Percentiles rank a stretch among this genome's conserved stretches.
Evolutionary conservation across 2,329 filamentous ascomycete genomes (phyloP).

Genomic region (Achaetomium macrosporum): DNA sequence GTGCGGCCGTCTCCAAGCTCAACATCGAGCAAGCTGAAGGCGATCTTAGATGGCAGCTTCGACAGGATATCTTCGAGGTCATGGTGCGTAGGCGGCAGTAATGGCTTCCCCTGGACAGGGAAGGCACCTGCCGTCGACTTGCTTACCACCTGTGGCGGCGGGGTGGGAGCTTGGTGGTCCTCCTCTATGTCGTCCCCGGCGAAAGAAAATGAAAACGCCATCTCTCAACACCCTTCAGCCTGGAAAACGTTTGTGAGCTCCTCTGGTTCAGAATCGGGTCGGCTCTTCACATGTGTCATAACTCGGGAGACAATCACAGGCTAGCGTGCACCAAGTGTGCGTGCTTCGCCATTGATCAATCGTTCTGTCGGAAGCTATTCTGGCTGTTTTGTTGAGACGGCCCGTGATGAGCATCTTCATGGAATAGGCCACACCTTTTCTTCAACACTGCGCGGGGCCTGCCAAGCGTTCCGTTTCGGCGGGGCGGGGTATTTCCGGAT

Average conservation of each 20-base stretch:
- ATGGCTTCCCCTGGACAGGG: conserved; percentile 55
- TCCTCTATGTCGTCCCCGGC: conserved; percentile 60
- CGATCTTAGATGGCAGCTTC: conserved; percentile 65
- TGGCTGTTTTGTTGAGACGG: no score
- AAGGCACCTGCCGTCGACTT: conserved; percentile 44
- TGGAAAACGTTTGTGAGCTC: not conserved
- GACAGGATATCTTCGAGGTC: conserved; percentile 46
- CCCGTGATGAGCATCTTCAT: no score
- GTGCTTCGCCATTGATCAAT: no score
- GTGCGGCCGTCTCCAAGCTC: conserved; percentile 50
- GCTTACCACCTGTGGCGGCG: conserved; percentile 21
- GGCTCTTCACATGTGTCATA: not conserved
- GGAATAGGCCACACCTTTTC: no score
- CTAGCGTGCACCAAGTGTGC: no score
- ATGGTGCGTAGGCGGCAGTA: conserved; percentile 51
- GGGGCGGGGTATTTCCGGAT: no score
- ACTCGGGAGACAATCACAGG: no score
- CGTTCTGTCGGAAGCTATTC: no score
- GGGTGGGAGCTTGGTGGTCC: conserved; percentile 32
- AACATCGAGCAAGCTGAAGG: conserved; percentile 58
- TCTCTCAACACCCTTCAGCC: conserved; percentile 2
- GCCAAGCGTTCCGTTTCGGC: not conserved
- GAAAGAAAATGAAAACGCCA: conserved; percentile 54
- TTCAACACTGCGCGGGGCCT: no score
- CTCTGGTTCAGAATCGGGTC: not conserved